A percentile compares a stretch with the other conserved stretches of the same genome.
Conservation (phyloP, 176 grass and related monocot genomes). For the Ananas comosus region DNA sequence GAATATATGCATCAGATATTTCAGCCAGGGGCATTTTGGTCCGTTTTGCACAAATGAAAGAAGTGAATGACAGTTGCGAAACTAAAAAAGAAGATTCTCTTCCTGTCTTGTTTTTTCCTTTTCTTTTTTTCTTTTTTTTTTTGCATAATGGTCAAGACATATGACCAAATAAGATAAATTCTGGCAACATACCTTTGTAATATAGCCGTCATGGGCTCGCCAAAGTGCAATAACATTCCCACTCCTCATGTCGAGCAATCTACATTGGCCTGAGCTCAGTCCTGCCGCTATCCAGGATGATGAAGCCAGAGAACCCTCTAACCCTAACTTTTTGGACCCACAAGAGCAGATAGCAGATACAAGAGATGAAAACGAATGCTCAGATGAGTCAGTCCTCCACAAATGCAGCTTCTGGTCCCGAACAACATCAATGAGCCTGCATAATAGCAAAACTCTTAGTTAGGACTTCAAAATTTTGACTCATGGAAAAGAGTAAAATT, state of each 20-base stretch:
- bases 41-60: too few relatives aligned
- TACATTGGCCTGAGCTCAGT: constrained; percentile 83
- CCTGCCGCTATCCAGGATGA: constrained; percentile 70
- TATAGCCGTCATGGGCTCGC: constrained; percentile 89
- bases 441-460: constrained; percentile 25
- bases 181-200: constrained; percentile 60
- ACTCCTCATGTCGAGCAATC: constrained; percentile 66
- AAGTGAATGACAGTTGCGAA: too few relatives aligned
- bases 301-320: constrained; percentile 30
- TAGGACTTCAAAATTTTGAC: neutral
- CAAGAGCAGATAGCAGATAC: constrained; percentile 90
- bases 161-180: constrained; percentile 18
- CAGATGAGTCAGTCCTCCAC: constrained; percentile 70
- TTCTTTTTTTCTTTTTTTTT: too few relatives aligned
- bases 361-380: constrained; percentile 83
- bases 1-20: too few relatives aligned
- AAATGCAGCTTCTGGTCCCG: constrained; percentile 72
- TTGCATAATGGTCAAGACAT: neutral
- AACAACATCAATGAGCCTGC: constrained; percentile 87
- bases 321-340: constrained; percentile 48
- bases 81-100: too few relatives aligned
- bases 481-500: too few relatives aligned
- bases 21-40: too few relatives aligned
- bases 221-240: constrained; percentile 73
- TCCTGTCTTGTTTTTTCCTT: too few relatives aligned